A percentile compares a stretch with the other conserved stretches of the same genome.
phyloP scores from a whole-genome alignment of 306 rosid genomes.

The Vicia villosa region DNA sequence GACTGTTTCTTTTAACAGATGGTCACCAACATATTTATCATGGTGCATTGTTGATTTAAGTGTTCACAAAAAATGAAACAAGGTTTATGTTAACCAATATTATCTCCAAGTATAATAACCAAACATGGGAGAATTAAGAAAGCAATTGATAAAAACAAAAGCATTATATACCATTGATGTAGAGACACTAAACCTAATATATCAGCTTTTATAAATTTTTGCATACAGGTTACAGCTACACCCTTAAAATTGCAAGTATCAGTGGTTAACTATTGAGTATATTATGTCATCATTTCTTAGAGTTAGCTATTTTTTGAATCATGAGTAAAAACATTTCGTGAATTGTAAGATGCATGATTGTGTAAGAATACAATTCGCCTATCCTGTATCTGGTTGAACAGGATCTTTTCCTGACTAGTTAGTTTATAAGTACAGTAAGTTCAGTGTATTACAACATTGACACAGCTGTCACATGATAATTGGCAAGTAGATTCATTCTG shows the following conservation, averaged over 20 bases:
- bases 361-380: neutral
- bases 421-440: neutral
- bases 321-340: neutral
- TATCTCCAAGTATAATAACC: constrained; percentile 12
- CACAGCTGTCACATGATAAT: neutral
- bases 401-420: neutral
- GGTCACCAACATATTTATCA: constrained; percentile 8
- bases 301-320: neutral
- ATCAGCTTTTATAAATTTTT: neutral
- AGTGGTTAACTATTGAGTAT: neutral
- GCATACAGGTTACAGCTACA: neutral
- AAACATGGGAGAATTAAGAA: neutral
- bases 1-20: constrained; percentile 6
- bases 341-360: neutral
- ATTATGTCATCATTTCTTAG: neutral
- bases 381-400: neutral
- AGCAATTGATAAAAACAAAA: neutral
- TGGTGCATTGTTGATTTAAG: neutral
- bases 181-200: neutral
- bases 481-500: neutral
- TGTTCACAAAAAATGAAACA: neutral
- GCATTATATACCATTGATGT: neutral
- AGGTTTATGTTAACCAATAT: constrained; percentile 6
- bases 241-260: constrained; percentile 19
- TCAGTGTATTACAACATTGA: neutral